Conservation (phyloP, 805 yeast genomes). For the Myxozyma neotropica region DNA sequence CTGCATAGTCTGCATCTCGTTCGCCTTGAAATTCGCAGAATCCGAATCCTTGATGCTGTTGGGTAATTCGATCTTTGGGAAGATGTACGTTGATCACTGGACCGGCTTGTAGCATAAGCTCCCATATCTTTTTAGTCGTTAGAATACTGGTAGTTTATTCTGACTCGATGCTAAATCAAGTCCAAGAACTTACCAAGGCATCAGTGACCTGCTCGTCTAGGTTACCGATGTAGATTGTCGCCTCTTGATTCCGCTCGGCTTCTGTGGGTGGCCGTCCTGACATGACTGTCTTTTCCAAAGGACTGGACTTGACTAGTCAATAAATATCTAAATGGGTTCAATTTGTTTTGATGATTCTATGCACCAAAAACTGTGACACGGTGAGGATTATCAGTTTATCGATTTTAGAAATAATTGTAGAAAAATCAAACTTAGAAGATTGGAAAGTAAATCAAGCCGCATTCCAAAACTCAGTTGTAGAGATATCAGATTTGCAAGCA, state of each 20-base stretch:
- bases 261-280: constrained; percentile 40
- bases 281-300: constrained; percentile 6
- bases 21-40: constrained; percentile 69
- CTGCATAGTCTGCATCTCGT: constrained; percentile 71
- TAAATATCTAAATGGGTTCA: too few relatives aligned
- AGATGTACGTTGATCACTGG: constrained; percentile 71
- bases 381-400: too few relatives aligned
- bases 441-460: too few relatives aligned
- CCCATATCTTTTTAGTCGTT: constrained; percentile 54
- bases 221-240: constrained; percentile 79
- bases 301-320: neutral
- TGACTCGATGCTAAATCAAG: too few relatives aligned
- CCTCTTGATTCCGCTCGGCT: constrained; percentile 58
- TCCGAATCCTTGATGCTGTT: constrained; percentile 82
- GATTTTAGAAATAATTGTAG: too few relatives aligned
- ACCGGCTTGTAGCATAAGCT: constrained; percentile 81
- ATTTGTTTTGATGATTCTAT: too few relatives aligned
- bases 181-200: constrained; percentile 45
- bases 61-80: constrained; percentile 75
- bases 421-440: too few relatives aligned
- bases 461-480: too few relatives aligned
- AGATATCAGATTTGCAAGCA: too few relatives aligned
- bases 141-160: neutral
- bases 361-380: too few relatives aligned
- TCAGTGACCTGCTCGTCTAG: constrained; percentile 76